These are phyloP conservation scores for Thielaviopsis punctulata DNA, from an alignment of 2,329 filamentous ascomycete species.

Conservation along the genomic window DNA sequence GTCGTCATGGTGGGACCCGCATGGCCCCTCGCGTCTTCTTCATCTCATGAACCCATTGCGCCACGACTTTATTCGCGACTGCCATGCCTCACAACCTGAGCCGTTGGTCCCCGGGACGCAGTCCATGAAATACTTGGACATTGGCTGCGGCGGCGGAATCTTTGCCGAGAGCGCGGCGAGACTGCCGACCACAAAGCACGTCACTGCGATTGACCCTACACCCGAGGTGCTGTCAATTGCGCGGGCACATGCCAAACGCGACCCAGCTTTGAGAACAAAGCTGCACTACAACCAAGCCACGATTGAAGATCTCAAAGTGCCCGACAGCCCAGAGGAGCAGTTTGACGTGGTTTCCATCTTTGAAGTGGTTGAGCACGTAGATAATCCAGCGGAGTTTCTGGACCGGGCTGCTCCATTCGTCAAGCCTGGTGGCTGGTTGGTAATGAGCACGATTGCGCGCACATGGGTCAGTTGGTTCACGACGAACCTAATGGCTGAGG, in stretches of 20 bases:
- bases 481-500: slow-evolving; percentile 83
- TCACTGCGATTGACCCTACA: slow-evolving; percentile 66
- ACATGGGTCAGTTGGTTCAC: slow-evolving; percentile 81
- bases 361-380: slow-evolving; percentile 90
- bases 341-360: slow-evolving; percentile 80
- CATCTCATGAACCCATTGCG: slow-evolving; percentile 97
- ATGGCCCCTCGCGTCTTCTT: slow-evolving; percentile 77
- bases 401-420: slow-evolving; percentile 56
- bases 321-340: slow-evolving; percentile 22
- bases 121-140: slow-evolving; percentile 60
- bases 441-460: slow-evolving; percentile 81
- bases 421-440: slow-evolving; percentile 79
- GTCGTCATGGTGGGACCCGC: slow-evolving; percentile 91
- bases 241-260: slow-evolving; percentile 52
- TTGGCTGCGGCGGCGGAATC: slow-evolving; percentile 92
- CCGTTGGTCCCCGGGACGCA: slow-evolving; percentile 19
- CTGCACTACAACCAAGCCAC: slow-evolving; percentile 60
- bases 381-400: slow-evolving; percentile 57
- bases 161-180: slow-evolving; percentile 79
- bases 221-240: slow-evolving; percentile 60
- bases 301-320: slow-evolving; percentile 49
- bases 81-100: slow-evolving; percentile 38
- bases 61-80: slow-evolving; percentile 73
- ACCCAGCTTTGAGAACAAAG: slow-evolving; percentile 47
- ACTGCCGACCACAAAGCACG: slow-evolving; percentile 40